Conservation (phyloP, 305 asterid genomes). For the Ajuga reptans region DNA sequence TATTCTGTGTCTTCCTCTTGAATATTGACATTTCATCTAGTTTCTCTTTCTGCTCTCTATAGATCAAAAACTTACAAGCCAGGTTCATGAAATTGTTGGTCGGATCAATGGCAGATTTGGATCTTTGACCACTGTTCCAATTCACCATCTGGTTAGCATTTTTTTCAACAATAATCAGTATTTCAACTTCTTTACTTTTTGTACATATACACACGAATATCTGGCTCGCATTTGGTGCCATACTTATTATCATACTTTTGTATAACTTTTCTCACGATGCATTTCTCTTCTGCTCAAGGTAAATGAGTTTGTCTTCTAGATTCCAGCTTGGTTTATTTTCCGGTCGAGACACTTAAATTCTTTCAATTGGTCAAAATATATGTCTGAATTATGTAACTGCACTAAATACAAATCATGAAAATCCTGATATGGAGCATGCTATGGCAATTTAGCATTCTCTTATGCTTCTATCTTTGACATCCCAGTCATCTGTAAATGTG, state of each 20-base stretch:
- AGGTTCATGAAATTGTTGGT: slow-evolving; percentile 94
- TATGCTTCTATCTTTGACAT: background rate
- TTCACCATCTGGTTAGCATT: slow-evolving; percentile 83
- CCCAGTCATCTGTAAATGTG: background rate
- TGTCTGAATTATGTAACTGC: background rate
- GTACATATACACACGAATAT: too few species aligned
- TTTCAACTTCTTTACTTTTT: background rate
- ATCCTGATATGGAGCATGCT: background rate
- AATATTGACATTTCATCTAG: slow-evolving; percentile 2
- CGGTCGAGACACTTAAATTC: background rate
- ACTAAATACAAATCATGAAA: background rate
- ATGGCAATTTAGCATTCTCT: background rate
- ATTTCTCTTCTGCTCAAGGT: background rate
- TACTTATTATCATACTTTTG: background rate
- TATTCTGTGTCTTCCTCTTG: slow-evolving; percentile 2
- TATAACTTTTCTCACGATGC: background rate
- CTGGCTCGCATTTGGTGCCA: background rate
- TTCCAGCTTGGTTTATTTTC: background rate
- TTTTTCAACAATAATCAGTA: slow-evolving; percentile 7
- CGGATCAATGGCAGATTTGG: slow-evolving; percentile 96
- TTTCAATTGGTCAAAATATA: slow-evolving; percentile 1
- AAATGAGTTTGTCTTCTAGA: background rate
- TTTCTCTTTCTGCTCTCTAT: slow-evolving; percentile 25
- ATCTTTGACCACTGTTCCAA: slow-evolving; percentile 67
- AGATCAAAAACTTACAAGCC: slow-evolving; percentile 94